Conservation (phyloP, 2,329 filamentous ascomycete species). For the Fusarium citri region DNA sequence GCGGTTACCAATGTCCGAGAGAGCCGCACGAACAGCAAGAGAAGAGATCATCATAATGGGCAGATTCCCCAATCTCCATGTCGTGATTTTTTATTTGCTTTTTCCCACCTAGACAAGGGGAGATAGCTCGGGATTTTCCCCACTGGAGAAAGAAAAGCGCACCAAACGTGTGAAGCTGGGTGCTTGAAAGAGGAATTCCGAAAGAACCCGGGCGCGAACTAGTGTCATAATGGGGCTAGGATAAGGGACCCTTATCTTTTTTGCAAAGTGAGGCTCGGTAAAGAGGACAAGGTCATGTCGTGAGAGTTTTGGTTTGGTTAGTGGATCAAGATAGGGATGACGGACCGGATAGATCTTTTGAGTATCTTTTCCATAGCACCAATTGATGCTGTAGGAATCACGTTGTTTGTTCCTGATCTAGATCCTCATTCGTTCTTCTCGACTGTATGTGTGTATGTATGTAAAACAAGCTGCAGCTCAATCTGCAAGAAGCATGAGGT, state of each 20-base stretch:
- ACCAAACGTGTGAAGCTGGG: constrained; percentile 5
- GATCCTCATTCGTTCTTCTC: background rate
- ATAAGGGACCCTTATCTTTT: constrained; percentile 33
- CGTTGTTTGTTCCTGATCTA: constrained; percentile 7
- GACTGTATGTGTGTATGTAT: background rate
- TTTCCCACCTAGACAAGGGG: constrained; percentile 19
- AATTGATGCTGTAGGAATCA: background rate
- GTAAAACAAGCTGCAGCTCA: constrained; percentile 14
- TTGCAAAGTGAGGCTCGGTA: constrained; percentile 15
- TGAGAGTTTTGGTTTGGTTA: constrained; percentile 6
- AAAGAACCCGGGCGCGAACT: constrained; percentile 36
- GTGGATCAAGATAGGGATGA: constrained; percentile 13
- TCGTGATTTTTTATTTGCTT: constrained; percentile 12
- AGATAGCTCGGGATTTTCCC: constrained; percentile 40
- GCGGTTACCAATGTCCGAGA: constrained; percentile 22
- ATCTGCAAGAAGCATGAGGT: constrained; percentile 24
- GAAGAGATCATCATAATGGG: constrained; percentile 12
- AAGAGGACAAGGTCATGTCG: constrained; percentile 5
- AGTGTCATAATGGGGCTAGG: constrained; percentile 9
- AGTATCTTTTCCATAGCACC: background rate
- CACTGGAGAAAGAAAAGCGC: constrained; percentile 12
- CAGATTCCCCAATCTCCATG: constrained; percentile 21
- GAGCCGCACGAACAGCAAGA: constrained; percentile 17
- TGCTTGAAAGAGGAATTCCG: constrained; percentile 25
- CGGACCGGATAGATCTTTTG: background rate